A percentile compares a stretch with the other conserved stretches of the same genome.
Evolutionary conservation across 1,284 basidiomycete species (phyloP).

Genomic region (Apiotrichum mycotoxinovorans): DNA sequence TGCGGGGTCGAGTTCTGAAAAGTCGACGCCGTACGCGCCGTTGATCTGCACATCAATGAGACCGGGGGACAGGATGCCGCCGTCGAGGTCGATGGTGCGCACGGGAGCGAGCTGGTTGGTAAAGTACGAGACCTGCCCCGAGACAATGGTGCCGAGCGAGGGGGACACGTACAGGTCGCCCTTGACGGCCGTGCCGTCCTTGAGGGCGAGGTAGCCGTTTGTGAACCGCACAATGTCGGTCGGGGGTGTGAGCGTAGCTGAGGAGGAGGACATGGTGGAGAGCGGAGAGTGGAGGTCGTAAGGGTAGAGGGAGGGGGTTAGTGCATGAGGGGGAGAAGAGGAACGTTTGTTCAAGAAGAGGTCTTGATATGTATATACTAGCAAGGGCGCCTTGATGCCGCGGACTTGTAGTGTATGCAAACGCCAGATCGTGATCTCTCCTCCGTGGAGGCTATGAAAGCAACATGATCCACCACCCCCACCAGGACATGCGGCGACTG

Average conservation of each 20-base stretch:
- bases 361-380: too few relatives aligned
- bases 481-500: too few relatives aligned
- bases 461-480: too few relatives aligned
- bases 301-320: neutral
- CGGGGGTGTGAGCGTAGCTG: constrained; percentile 6
- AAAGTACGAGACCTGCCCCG: constrained; percentile 34
- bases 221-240: constrained; percentile 68
- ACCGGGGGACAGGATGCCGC: constrained; percentile 73
- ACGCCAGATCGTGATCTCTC: too few relatives aligned
- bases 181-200: constrained; percentile 60
- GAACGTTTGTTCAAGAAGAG: neutral
- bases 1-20: constrained; percentile 62
- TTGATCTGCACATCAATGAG: constrained; percentile 70
- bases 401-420: too few relatives aligned
- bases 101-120: constrained; percentile 14
- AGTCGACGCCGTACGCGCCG: constrained; percentile 85
- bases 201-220: constrained; percentile 69
- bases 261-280: constrained; percentile 4
- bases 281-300: neutral
- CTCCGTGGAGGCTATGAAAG: too few relatives aligned
- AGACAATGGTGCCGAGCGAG: constrained; percentile 32
- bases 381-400: too few relatives aligned
- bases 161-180: constrained; percentile 38
- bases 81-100: constrained; percentile 48
- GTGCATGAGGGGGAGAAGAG: neutral